Conservation (phyloP, 2,329 filamentous ascomycete genomes). For the Aspergillus fumigatiaffinis region DNA sequence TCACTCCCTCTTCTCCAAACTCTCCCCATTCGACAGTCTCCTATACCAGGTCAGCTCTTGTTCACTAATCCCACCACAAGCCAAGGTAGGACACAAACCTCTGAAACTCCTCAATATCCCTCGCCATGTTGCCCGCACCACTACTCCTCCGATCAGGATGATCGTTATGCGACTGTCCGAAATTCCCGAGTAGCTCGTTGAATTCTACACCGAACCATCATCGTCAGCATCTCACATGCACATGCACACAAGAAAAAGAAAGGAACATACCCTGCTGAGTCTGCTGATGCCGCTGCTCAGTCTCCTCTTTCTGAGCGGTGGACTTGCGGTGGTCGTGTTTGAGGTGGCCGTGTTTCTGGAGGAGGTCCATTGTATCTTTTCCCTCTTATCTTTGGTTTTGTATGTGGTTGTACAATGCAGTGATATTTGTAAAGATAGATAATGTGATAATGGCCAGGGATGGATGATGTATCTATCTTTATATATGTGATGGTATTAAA, state of each 20-base stretch:
- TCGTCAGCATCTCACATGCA: not conserved
- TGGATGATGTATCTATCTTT: not conserved
- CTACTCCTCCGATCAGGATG: constrained; percentile 13
- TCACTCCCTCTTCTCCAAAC: not conserved
- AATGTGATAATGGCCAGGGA: not conserved
- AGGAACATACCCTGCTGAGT: constrained; percentile 7
- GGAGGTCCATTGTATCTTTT: constrained; percentile 9
- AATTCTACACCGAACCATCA: constrained; percentile 47
- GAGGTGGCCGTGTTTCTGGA: constrained; percentile 12
- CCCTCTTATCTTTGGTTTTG: not conserved
- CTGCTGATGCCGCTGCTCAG: not conserved
- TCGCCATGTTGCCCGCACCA: constrained; percentile 18
- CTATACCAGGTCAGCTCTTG: not conserved
- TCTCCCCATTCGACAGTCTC: not conserved
- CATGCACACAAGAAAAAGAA: not conserved
- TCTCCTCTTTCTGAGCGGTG: not conserved
- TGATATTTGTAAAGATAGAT: not conserved
- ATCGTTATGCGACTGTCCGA: constrained; percentile 11
- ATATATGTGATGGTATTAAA: not conserved
- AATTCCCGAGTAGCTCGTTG: constrained; percentile 52
- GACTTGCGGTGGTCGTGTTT: constrained; percentile 7
- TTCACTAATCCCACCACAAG: too few species aligned
- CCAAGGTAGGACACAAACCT: not conserved
- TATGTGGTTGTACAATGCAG: not conserved
- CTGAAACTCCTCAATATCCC: constrained; percentile 39